Evolutionary conservation across 2,329 filamentous ascomycete genomes (phyloP), one percentile per base, ranked within the genome.

Genomic region (Aphanocladium album): DNA sequence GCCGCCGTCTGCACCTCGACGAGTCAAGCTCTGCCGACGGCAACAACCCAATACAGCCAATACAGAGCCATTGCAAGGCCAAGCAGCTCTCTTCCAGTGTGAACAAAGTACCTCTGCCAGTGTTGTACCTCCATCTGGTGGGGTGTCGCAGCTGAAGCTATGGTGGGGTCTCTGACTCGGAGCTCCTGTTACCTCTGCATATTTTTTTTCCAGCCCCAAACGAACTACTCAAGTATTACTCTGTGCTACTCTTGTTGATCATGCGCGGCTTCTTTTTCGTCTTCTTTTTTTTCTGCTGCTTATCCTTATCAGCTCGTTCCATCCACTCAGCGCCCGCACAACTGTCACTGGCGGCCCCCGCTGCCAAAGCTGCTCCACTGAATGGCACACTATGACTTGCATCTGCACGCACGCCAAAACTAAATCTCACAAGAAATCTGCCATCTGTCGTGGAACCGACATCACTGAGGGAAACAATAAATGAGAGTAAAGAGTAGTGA

Each of bases 131-230:
- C 25, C 16, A 25, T 53, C 25, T 37, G 47, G 37, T 59, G 57
- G 37, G 57, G 57, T 27, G 17, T 23, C 19, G 30, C 16, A 58
- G 57, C 57, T 59, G 57, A 59, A 59, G 57, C 57, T 59, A 59
- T 59, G 49, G 57, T 59, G 57, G 57, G 39, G 47, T 27, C 57
- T 59, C 37, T 53, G 57, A 59, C 57, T 59, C 57, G 57, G 35
- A 58, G 45, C 51, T 59, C 60, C 51, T 39, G 57, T 35, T n/a
- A 30, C 30, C 30, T 30, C 30, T 30, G 30, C 30, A 30, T 49
- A 33, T 61, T 55, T 61, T 35, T 64, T 27, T 39, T 43, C 45
- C 37, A n/a, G 50, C 30, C 60, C 41, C 43, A 57, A 49, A 43
- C 5, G 2, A 41, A 53, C 35, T 3, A 17, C 5, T 27, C 12